Base-by-base conservation (phyloP, 2,329 filamentous ascomycete species). In the Colletotrichum abscissum region DNA sequence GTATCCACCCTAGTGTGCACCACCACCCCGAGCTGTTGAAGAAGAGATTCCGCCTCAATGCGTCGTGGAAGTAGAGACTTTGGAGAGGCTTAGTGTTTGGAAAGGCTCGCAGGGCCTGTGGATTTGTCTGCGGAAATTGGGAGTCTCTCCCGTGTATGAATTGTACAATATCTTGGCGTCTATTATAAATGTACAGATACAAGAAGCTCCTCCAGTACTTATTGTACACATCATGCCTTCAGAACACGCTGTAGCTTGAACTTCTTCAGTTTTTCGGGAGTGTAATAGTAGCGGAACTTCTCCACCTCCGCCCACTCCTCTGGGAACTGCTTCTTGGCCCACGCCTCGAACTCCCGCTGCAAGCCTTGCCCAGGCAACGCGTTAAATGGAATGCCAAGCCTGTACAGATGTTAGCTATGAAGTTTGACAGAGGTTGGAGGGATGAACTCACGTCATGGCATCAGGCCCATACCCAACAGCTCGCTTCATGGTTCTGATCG, bases 1-100 rank as follows among this genome's bases (percentile, higher is more conserved):
- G 97, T 19, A 86, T 98, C 74, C 95, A 98, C 89, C 97, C 97
- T 28, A 97, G 92, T 81, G 93, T 97, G 68, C 94, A 99, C 85
- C 87, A 88, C 76, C 97, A 99, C 84, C 97, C 97, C 4, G 94
- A 97, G 82, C 87, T 97, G 70, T 82, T 98, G 76, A 85, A 87
- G 71, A 78, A 82, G 14, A 75, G 81, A 24, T 83, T 83, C 22
- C n/a, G 66, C 28, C 66, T 68, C 19, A 58, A 63, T 16, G 30
- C 58, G 4, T 49, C 57, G 26, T 72, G 62, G 62, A 74, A 74
- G 57, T 75, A 65, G 14, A 30, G 7, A 38, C 1, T 24, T 16
- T 19, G n/a, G n/a, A 52, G 14, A 49, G 24, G 30, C 19, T 49
- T 5, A 49, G 19, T 8, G 19, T 19, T 8, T 11, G 16, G 42